Base-by-base conservation (phyloP, 2,329 filamentous ascomycete species). In the Claviceps purpurea region DNA sequence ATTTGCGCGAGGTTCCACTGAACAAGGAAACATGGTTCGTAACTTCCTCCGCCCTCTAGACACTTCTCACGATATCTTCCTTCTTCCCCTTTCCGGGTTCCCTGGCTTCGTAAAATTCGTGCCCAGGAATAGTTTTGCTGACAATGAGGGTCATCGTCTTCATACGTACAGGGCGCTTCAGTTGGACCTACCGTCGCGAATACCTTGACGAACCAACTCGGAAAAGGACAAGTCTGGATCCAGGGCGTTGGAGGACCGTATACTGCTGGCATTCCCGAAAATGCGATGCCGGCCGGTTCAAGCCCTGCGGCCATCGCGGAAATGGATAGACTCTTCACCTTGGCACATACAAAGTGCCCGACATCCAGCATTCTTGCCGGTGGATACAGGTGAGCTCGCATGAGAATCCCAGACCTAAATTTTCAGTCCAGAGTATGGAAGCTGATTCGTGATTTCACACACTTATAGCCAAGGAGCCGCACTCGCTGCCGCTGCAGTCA, bases 191-290 rank as follows among this genome's bases (percentile, higher is more conserved):
- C 41, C 2, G 54, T 67, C 11, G 65, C 60, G 5, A 54, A 55
- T 13, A 62, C 55, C 40, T 60, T 71, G 0, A 60, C 65, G 44
- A 49, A 49, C 22, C 51, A 53, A 30, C 65, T 63, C 37, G 60
- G 62, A 47, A 43, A 7, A 16, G 51, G 46, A 8, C 53, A 59
- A 18, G 55, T 71, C 53, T 70, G 68, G 67, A 65, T 73, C 22
- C 72, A 75, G 56, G 73, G 73, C 14, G 69, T 75, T 14, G 67
- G 67, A 5, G 63, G 62, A 24, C 55, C 62, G 2, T 75, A 75
- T 59, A 59, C 52, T 1, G 71, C 70, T 0, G 56, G 56, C 1
- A 43, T 73, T 0, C 51, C 57, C 1, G 61, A 63, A 24, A 73
- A 73, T 55, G 60, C 64, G 41, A 61, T 70, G 1, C 65, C 68